Evolutionary conservation across 805 yeast genomes (phyloP).

Genomic region (Metschnikowia drakensbergensis): DNA sequence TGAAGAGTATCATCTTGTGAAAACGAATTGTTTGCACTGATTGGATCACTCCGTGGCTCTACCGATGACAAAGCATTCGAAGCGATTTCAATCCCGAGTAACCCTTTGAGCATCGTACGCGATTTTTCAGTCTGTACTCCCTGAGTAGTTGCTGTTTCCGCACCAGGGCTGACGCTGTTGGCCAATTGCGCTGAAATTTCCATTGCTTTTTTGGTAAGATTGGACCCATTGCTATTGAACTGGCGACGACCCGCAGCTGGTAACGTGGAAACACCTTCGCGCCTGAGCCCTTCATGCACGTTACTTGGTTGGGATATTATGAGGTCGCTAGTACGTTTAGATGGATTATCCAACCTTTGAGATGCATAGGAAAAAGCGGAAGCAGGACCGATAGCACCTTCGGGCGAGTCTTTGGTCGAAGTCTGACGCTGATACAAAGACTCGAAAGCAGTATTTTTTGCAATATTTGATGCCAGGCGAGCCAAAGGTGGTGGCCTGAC

Average conservation of each 20-base stretch:
- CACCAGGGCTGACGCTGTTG: background rate
- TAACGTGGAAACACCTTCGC: background rate
- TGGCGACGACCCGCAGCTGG: background rate
- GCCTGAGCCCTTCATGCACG: background rate
- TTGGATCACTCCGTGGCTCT: background rate
- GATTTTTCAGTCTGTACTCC: background rate
- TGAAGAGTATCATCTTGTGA: conserved; percentile 1
- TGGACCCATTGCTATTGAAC: background rate
- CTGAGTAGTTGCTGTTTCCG: background rate
- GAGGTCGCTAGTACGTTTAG: background rate
- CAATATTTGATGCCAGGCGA: conserved; percentile 15
- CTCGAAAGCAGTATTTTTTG: conserved; percentile 19
- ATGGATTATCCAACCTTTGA: background rate
- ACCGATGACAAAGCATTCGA: background rate
- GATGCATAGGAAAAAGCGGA: background rate
- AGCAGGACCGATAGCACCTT: background rate
- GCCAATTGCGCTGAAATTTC: background rate
- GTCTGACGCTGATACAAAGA: background rate
- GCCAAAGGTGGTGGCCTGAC: background rate
- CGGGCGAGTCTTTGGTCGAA: background rate
- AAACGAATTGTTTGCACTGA: background rate
- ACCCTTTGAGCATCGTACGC: conserved; percentile 8
- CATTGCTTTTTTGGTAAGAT: background rate
- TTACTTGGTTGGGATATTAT: background rate
- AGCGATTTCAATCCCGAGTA: conserved; percentile 5